Evolutionary conservation across 768 basidiomycete species (phyloP), one percentile per base, ranked within the genome.

Genomic region (Cubamyces sp.): DNA sequence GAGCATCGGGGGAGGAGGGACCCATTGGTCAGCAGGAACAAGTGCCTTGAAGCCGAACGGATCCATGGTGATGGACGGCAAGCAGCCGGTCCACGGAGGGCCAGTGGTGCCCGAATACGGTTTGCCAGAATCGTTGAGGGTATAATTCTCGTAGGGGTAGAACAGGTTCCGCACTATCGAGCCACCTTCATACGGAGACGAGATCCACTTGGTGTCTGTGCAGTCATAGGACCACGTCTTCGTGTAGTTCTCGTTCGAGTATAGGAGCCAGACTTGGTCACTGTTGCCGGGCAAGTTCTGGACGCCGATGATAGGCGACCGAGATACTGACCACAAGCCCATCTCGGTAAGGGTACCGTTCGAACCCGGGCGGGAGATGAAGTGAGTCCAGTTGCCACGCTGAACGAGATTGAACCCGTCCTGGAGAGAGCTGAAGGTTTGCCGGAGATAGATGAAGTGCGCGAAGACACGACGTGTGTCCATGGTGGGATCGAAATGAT

Each of bases 401-500:
- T 91, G 87, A 16, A 88, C 87, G n/a, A 96, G 82, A 70, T 89
- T 82, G 69, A 87, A 92, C 3, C 95, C 95, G 68, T 97, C 95
- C 73, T 92, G 92, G 12, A 96, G 80, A 3, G 90, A 81, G 23
- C 81, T 84, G 74, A 89, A 96, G 15, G 79, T 74, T 6, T 72
- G 72, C 30, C 95, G 88, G 40, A 96, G 79, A 68, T 85, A 81
- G 59, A 88, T 73, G 77, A 92, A 88, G 55, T 90, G 91, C 18
- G 84, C 72, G 69, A 92, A 86, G 60, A 92, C 70, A 58, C 93
- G 87, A 41, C 90, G 85, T 41, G 82, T 82, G 69, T 91, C 87
- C 14, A 87, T 77, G 2, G 94, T 96, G 26, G 94, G 93, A 74
- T 97, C 95, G 72, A 96, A 96, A 73, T 97, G 95, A 69, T 97